Conservation (phyloP, 495 filamentous ascomycete genomes). For the Aspergillus homomorphus region DNA sequence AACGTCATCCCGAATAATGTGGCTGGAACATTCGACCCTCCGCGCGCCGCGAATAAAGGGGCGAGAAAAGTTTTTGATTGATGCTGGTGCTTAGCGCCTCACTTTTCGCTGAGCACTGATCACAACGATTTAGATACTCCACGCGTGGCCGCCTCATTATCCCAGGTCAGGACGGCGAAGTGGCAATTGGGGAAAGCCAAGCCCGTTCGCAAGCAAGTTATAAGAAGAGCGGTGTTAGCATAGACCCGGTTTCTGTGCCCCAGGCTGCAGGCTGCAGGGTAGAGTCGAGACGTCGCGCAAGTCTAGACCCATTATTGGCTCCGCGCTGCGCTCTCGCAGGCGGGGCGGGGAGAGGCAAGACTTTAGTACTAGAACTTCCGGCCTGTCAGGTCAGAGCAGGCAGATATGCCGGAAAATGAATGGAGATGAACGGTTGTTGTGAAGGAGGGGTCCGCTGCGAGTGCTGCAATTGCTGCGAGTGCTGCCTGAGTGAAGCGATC, state of each 20-base stretch:
- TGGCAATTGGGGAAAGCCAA: conserved; percentile 12
- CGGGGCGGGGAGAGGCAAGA: neutral
- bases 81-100: conserved; percentile 14
- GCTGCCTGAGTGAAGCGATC: no score
- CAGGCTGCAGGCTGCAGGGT: neutral
- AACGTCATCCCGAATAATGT: neutral
- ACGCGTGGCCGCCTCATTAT: conserved; percentile 19
- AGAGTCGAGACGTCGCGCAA: neutral
- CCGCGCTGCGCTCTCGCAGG: neutral
- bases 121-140: conserved; percentile 9
- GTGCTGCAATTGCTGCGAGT: no score
- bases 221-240: conserved; percentile 15
- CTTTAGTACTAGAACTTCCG: no score
- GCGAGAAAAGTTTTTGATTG: neutral
- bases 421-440: no score
- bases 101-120: conserved; percentile 15
- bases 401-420: no score
- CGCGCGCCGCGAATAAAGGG: neutral
- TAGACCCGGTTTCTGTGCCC: neutral
- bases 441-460: no score
- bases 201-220: conserved; percentile 9
- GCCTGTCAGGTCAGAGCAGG: neutral
- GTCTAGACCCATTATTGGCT: neutral
- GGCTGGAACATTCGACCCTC: neutral
- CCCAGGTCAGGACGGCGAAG: conserved; percentile 11